phyloP scores from a whole-genome alignment of 2,329 filamentous ascomycete species.

The Paraphaeosphaeria minitans region DNA sequence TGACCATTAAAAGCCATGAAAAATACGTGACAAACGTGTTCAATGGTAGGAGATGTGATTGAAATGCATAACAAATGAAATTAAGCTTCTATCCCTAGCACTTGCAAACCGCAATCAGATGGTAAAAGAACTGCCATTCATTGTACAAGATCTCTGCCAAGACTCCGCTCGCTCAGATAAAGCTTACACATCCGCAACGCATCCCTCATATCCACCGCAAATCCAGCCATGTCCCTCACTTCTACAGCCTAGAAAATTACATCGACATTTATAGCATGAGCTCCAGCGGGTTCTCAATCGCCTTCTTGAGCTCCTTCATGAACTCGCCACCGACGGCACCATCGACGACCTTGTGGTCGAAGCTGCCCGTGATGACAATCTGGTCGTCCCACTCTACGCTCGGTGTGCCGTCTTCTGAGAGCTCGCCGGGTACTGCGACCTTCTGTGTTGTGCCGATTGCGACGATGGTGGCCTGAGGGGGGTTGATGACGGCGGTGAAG shows the following conservation, averaged over 20 bases:
- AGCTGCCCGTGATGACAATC: constrained; percentile 92
- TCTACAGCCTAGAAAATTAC: constrained; percentile 17
- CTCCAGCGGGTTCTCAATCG: constrained; percentile 95
- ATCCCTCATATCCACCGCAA: background rate
- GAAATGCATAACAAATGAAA: background rate
- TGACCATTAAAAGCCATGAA: too few species aligned
- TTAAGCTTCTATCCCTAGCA: background rate
- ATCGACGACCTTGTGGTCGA: constrained; percentile 99
- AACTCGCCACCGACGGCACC: constrained; percentile 96
- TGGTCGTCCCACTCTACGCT: constrained; percentile 91
- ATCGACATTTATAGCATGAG: constrained; percentile 72
- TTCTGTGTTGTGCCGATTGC: constrained; percentile 95
- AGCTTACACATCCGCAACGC: constrained; percentile 25
- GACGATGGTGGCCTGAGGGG: constrained; percentile 92
- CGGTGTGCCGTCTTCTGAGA: constrained; percentile 73
- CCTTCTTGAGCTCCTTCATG: constrained; percentile 96
- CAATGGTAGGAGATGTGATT: background rate
- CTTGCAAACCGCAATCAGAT: constrained; percentile 2
- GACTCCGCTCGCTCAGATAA: constrained; percentile 20
- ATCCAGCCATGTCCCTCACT: constrained; percentile 13
- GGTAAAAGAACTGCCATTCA: constrained; percentile 30
- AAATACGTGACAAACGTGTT: too few species aligned
- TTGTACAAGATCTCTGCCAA: constrained; percentile 37
- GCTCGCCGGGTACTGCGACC: constrained; percentile 86
- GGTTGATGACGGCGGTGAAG: constrained; percentile 99